Evolutionary conservation across 441 rosid genomes (phyloP), one percentile per base, ranked within the genome.

Genomic region (Gossypium lobatum): DNA sequence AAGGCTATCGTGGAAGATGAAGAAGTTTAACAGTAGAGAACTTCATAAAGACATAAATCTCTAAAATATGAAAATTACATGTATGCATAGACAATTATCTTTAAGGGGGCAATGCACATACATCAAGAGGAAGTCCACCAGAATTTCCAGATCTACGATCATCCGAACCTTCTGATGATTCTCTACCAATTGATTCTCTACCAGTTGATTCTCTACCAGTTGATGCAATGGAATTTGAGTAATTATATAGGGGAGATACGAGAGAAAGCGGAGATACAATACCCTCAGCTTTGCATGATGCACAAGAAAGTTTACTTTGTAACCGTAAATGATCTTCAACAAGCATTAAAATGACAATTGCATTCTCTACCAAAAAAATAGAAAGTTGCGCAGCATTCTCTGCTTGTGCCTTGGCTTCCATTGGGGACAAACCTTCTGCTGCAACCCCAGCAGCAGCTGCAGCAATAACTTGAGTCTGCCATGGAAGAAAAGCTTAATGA

Each of bases 401-500:
- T 72, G 98, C 96, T 86, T 93, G 96, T 76, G 80, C 87, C 83
- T 89, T 96, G 28, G 99, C 93, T 46, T 92, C 93, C 80, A 80
- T 82, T 31, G 99, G 96, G 42, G 99, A 80, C 78, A 96, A 83
- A 76, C 98, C 97, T 84, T 87, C 99, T 55, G 99, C 98, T 50
- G 99, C 99, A 79, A 96, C 99, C 79, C 99, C 99, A 88, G 98
- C 99, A 83, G 99, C 96, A 18, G 98, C 97, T 17, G 98, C 96
- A 54, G 99, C 99, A 87, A 96, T 94, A 81, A 96, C 96, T 86
- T 96, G 98, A 83, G 98, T 93, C 99, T 96, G 95, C 88, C 73
- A 60, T 74, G 81, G 79, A 76, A 80, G 64, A 83, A 74, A 75
- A 54, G 61, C 62, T 75, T 63, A 55, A 76, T 76, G 73, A 81